Conservation (phyloP, 139 green algal species). For the Chlorella sp. region DNA sequence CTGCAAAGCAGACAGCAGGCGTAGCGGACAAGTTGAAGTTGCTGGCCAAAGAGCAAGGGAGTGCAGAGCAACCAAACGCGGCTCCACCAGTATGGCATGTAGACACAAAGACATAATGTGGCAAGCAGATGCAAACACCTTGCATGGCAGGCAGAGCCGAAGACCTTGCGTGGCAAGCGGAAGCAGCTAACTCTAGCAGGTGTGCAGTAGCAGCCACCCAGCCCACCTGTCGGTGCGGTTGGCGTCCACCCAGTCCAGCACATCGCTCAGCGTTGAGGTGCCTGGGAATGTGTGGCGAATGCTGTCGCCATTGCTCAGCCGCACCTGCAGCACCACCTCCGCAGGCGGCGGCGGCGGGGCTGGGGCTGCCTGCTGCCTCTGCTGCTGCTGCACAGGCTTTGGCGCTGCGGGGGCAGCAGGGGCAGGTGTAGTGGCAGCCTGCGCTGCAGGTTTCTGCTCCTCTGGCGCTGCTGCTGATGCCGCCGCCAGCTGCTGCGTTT, state of each 20-base stretch:
- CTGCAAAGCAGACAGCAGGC: neutral
- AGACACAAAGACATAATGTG: too few relatives aligned
- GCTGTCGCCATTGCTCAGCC: conserved; percentile 18
- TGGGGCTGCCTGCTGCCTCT: neutral
- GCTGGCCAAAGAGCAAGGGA: too few relatives aligned
- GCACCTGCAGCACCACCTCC: neutral
- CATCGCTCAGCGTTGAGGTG: neutral
- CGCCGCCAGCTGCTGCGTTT: neutral
- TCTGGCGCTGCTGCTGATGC: neutral
- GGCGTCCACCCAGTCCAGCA: conserved; percentile 20
- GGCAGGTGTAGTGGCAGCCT: neutral
- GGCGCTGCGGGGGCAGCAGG: too few relatives aligned
- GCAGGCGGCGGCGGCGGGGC: neutral
- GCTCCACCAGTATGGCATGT: too few relatives aligned
- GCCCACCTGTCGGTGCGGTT: conserved; percentile 15
- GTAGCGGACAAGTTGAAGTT: too few relatives aligned
- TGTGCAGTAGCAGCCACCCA: neutral
- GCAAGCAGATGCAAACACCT: too few relatives aligned
- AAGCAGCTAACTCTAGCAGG: neutral
- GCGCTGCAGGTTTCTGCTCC: neutral
- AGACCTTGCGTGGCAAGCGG: too few relatives aligned
- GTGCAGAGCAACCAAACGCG: too few relatives aligned
- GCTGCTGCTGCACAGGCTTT: neutral
- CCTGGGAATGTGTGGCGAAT: neutral
- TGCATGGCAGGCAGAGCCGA: too few relatives aligned